phyloP scores from a whole-genome alignment of 2,329 filamentous ascomycete genomes.

The Aspergillus fumigatus region DNA sequence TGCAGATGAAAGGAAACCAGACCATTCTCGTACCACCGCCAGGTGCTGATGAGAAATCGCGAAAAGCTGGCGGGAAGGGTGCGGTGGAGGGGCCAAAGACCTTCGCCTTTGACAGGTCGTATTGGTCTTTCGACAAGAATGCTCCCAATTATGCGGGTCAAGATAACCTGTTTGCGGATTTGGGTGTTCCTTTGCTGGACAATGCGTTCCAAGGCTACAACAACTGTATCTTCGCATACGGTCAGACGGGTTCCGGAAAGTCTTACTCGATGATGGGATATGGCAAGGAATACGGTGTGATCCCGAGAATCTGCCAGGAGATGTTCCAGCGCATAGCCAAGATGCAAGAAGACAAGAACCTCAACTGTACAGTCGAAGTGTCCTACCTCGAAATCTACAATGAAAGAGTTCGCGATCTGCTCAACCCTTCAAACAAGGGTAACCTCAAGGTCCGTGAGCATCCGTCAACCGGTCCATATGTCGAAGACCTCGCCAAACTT shows the following conservation, averaged over 20 bases:
- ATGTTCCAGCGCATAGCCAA: conserved; percentile 86
- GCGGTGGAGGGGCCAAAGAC: conserved; percentile 67
- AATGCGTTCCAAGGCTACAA: conserved; percentile 99
- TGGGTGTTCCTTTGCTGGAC: conserved; percentile 86
- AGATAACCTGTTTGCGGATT: conserved; percentile 78
- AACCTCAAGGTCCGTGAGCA: conserved; percentile 97
- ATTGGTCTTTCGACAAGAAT: conserved; percentile 91
- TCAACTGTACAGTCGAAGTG: conserved; percentile 90
- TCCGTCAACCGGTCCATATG: conserved; percentile 94
- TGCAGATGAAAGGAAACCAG: conserved; percentile 92
- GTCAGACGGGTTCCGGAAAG: conserved; percentile 96
- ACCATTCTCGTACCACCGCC: conserved; percentile 76
- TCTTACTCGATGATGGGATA: conserved; percentile 99
- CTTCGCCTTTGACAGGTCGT: conserved; percentile 95
- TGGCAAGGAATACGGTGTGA: conserved; percentile 90
- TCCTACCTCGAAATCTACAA: conserved; percentile 99
- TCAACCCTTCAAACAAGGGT: conserved; percentile 92
- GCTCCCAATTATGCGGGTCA: conserved; percentile 85
- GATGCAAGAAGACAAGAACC: conserved; percentile 67
- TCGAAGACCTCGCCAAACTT: conserved; percentile 94
- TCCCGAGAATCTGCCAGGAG: conserved; percentile 92
- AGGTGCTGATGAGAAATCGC: conserved; percentile 50
- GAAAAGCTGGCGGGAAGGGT: conserved; percentile 56
- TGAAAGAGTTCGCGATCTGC: conserved; percentile 87
- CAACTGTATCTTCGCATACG: conserved; percentile 99